Evolutionary conservation across 106 monocot species (phyloP), one percentile per base, ranked within the genome.

Genomic region (Xerophyta viscosa): DNA sequence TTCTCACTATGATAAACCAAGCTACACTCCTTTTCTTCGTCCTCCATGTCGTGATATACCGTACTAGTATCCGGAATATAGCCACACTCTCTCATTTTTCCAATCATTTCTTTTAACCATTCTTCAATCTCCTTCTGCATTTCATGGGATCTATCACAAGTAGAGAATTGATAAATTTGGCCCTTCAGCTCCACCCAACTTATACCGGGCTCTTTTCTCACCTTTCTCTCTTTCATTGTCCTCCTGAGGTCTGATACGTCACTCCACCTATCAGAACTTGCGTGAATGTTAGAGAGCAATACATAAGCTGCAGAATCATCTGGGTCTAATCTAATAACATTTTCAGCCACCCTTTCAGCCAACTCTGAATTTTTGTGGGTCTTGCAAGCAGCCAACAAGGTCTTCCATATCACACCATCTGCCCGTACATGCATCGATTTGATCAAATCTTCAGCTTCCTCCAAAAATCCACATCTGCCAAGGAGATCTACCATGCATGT

Each of bases 401-500:
- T 87, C 66, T 87, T 87, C 87, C 87, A 87, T 72, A 82, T 82
- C 17, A 87, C 69, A 1, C 61, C 68, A 56, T 87, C 87, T 4
- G 78, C 56, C 52, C 46, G 29, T 4, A 75, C 56, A 2, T 66
- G 68, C 87, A 87, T 87, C 2, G 75, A 75, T 44, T 54, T 66
- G 22, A 87, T 78, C 64, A 87, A 19, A 18, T 33, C 62, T 60
- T 87, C 78, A 15, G 87, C 81, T 52, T 81, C 71, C n/a, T 58
- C 61, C 41, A 87, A 59, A 37, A 52, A 62, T 12, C 81, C 75
- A n/a, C 68, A 64, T 20, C 87, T 50, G 8, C 87, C 87, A 0
- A 87, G 64, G 11, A 87, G 87, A 74, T 87, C 81, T 4, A 87
- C 87, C 14, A 87, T 58, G 59, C 87, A 87, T 21, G 87, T 87